Conservation (phyloP, 2,329 filamentous ascomycete species). For the Fusarium torreyae region DNA sequence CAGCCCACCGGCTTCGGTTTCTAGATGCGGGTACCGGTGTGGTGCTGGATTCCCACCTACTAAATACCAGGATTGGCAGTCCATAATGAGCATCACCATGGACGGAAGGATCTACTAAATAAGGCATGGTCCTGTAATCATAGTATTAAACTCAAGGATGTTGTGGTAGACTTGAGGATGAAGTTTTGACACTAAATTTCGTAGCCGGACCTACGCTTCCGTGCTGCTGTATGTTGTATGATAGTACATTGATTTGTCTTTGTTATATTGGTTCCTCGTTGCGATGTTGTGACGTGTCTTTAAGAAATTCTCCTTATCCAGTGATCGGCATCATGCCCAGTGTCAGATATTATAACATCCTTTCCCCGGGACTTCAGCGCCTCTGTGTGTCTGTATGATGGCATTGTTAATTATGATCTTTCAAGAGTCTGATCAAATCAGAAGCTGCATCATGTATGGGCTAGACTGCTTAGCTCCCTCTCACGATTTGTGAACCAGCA, state of each 20-base stretch:
- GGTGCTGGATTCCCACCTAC: slow-evolving; percentile 44
- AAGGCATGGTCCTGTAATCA: slow-evolving; percentile 50
- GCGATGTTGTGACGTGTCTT: slow-evolving; percentile 32
- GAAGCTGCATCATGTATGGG: no score
- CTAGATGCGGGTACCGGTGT: slow-evolving; percentile 60
- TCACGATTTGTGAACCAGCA: no score
- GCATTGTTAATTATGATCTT: no score
- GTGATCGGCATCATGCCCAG: background rate
- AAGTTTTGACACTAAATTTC: slow-evolving; percentile 46
- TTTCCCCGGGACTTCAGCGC: no score
- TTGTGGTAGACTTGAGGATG: slow-evolving; percentile 49
- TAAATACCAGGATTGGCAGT: slow-evolving; percentile 22
- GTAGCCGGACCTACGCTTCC: slow-evolving; percentile 33
- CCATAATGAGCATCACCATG: slow-evolving; percentile 16
- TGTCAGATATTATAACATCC: no score
- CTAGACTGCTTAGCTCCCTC: no score
- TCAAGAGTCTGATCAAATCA: no score
- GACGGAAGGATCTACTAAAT: slow-evolving; percentile 18
- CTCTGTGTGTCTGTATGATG: no score
- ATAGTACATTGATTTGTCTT: slow-evolving; percentile 53
- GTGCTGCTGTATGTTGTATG: slow-evolving; percentile 52
- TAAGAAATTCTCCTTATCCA: background rate
- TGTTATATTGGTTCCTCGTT: slow-evolving; percentile 14
- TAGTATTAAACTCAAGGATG: slow-evolving; percentile 47
- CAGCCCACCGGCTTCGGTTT: slow-evolving; percentile 86